A percentile compares a stretch with the other conserved stretches of the same genome.
phyloP scores from a whole-genome alignment of 2,329 filamentous ascomycete species.

The Alternaria hordeiaustralica region DNA sequence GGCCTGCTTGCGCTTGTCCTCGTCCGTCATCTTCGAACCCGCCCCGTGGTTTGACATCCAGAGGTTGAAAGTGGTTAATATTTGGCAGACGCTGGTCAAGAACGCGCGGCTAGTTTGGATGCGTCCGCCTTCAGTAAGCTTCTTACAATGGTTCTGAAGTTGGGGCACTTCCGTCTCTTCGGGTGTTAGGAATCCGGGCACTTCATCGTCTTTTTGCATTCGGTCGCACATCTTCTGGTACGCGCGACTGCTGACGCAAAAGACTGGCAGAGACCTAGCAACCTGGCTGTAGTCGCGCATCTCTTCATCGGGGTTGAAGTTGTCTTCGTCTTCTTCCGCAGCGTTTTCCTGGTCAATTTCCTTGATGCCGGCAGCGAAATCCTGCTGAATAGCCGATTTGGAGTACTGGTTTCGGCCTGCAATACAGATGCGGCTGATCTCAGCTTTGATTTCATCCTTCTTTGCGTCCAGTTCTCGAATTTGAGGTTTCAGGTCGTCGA shows the following conservation, averaged over 20 bases:
- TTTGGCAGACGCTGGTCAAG: slow-evolving; percentile 58
- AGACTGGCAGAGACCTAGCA: slow-evolving; percentile 64
- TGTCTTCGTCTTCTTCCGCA: slow-evolving; percentile 60
- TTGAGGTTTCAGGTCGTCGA: slow-evolving; percentile 38
- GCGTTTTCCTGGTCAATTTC: slow-evolving; percentile 65
- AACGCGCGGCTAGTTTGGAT: slow-evolving; percentile 56
- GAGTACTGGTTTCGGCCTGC: slow-evolving; percentile 64
- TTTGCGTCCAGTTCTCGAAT: slow-evolving; percentile 39
- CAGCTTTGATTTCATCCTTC: slow-evolving; percentile 39
- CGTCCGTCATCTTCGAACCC: slow-evolving; percentile 49
- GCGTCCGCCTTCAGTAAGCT: slow-evolving; percentile 61
- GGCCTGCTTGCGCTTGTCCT: slow-evolving; percentile 50
- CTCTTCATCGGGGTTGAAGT: slow-evolving; percentile 63
- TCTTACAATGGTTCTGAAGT: slow-evolving; percentile 65
- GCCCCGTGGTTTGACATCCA: slow-evolving; percentile 57
- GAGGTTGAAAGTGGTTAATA: slow-evolving; percentile 61
- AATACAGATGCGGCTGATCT: slow-evolving; percentile 57
- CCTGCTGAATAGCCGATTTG: slow-evolving; percentile 60
- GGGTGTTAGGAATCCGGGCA: slow-evolving; percentile 59
- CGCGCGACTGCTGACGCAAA: slow-evolving; percentile 67
- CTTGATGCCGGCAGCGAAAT: slow-evolving; percentile 66
- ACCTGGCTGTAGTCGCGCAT: slow-evolving; percentile 65
- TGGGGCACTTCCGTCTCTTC: slow-evolving; percentile 65
- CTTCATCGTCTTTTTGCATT: slow-evolving; percentile 58
- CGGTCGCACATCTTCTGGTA: slow-evolving; percentile 68